Conservation (phyloP, 202 grass and related monocot species). For the Setaria italica region DNA sequence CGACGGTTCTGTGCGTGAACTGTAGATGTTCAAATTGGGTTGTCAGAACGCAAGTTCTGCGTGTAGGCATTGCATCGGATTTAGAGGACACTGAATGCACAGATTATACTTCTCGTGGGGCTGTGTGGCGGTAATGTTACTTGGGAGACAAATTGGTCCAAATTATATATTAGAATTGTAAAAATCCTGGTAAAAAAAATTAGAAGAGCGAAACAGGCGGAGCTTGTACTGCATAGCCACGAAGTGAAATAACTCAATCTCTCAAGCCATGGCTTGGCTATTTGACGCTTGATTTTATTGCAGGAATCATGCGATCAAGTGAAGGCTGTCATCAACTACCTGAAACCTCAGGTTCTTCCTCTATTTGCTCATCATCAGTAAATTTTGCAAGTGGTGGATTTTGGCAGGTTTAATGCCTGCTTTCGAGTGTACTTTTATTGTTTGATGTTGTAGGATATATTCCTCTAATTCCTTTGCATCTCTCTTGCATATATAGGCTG, state of each 20-base stretch:
- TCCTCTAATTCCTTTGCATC: conserved; percentile 26
- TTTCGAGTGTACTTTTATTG: conserved; percentile 13
- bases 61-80: conserved; percentile 8
- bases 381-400: conserved; percentile 42
- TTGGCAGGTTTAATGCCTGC: conserved; percentile 52
- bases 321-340: conserved; percentile 73
- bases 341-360: conserved; percentile 92
- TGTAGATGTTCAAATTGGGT: not conserved
- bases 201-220: not conserved
- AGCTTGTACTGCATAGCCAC: not conserved
- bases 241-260: too few relatives aligned
- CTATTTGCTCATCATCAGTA: conserved; percentile 53
- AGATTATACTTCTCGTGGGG: not conserved
- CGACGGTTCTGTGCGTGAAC: not conserved
- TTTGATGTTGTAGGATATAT: conserved; percentile 18
- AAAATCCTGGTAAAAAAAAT: not conserved
- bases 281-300: conserved; percentile 29
- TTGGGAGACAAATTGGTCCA: not conserved
- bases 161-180: not conserved
- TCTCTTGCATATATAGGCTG: conserved; percentile 59
- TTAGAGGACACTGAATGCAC: not conserved
- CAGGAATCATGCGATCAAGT: conserved; percentile 93
- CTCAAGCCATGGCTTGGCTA: not conserved
- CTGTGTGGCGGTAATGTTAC: not conserved
- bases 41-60: not conserved